Evolutionary conservation across 108 stramenopile species (phyloP).

Genomic region (Skeletonema tropicum): DNA sequence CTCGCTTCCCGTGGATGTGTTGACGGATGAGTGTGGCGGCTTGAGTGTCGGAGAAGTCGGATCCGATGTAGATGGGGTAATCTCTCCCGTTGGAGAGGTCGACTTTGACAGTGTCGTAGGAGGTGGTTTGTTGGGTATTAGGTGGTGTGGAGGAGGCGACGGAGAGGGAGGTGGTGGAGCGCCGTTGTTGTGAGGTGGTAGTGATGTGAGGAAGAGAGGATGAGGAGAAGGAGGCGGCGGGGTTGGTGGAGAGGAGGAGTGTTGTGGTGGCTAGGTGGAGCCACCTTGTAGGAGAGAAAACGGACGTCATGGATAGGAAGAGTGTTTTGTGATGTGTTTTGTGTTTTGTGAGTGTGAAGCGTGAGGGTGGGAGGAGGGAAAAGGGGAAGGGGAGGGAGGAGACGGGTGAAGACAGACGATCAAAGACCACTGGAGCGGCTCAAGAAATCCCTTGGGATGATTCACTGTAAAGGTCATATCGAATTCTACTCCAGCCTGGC

Average conservation of each 20-base stretch:
- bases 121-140: neutral
- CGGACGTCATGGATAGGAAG: neutral
- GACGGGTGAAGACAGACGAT: no score
- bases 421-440: no score
- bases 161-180: conserved; percentile 2
- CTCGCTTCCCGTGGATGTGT: conserved; percentile 65
- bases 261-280: conserved; percentile 5
- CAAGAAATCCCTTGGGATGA: no score
- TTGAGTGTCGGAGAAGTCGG: conserved; percentile 64
- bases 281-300: conserved; percentile 1
- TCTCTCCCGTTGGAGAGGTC: conserved; percentile 81
- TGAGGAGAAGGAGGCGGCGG: neutral
- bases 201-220: neutral
- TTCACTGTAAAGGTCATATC: no score
- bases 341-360: no score
- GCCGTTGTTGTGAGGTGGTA: neutral
- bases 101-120: conserved; percentile 77
- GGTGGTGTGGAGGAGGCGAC: conserved; percentile 13
- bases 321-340: neutral
- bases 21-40: conserved; percentile 27
- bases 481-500: no score
- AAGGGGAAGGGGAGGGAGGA: no score
- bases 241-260: conserved; percentile 1
- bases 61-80: conserved; percentile 91
- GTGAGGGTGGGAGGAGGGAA: no score